Base-by-base conservation (phyloP, 176 grass and related monocot species). In the Triticum monococcum region DNA sequence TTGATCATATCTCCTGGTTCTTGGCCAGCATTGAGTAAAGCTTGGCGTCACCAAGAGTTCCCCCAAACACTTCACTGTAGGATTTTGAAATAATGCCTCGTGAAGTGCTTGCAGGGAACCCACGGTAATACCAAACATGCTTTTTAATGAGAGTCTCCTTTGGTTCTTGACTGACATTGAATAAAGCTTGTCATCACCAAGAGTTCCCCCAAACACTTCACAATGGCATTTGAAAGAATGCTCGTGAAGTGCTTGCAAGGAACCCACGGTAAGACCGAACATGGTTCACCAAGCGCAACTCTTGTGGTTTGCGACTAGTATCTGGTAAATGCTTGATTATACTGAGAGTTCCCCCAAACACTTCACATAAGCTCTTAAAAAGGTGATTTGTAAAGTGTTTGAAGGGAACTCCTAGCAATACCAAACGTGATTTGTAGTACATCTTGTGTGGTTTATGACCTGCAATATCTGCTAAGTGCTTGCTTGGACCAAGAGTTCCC, bases 291-390 rank as follows among this genome's bases (percentile, higher is more conserved):
- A 68, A 18, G 30, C 16, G 1, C 12, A 56, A 18, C n/a, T 63
- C 33, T 17, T 68, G 1, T 57, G 22, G 8, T 82, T 25, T 0
- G 0, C 36, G 22, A 1, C 4, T 5, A 11, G 0, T 11, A 17
- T 6, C 5, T 68, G 3, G 5, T 18, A 17, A 18, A 89, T 86
- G 78, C 32, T 87, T 69, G 46, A 3, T 86, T 37, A 41, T 33
- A 74, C 57, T 54, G 4, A 92, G 86, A 92, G 88, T 92, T 95
- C 57, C 86, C 88, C 88, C 86, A 90, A 92, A 90, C 86, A 95
- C 90, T 54, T 92, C 93, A 92, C 81, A 26, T 11, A 3, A 57
- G 3, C n/a, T 13, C 8, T 66, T 2, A 8, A 23, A 10, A 4
- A 7, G 59, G 7, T 31, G 24, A 12, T 71, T 41, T 3, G 46